Percentiles rank a stretch among this genome's conserved stretches.
Conservation (phyloP, 805 yeast species). For the Helenozyma rhizophorensis region DNA sequence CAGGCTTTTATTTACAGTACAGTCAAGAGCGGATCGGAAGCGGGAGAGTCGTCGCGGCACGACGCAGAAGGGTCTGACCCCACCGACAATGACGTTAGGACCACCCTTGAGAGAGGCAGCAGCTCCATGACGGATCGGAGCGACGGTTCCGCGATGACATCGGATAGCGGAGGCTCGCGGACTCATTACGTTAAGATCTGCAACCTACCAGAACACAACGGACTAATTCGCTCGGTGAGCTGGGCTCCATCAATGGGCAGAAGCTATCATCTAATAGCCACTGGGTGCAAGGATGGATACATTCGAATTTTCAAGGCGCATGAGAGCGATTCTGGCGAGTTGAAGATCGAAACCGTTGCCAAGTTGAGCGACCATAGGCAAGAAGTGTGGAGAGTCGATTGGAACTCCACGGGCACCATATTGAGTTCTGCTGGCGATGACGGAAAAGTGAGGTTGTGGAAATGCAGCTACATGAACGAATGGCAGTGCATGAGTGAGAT, state of each 20-base stretch:
- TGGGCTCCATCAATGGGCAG: slow-evolving; percentile 99
- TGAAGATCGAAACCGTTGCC: slow-evolving; percentile 56
- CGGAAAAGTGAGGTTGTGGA: slow-evolving; percentile 89
- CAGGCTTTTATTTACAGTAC: slow-evolving; percentile 71
- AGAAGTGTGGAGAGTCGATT: slow-evolving; percentile 94
- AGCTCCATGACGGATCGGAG: no score
- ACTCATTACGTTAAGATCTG: slow-evolving; percentile 51
- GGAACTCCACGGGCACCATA: slow-evolving; percentile 93
- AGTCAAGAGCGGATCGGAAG: slow-evolving; percentile 3
- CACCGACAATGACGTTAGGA: not conserved
- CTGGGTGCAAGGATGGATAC: slow-evolving; percentile 93
- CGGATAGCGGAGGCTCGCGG: not conserved
- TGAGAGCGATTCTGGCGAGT: slow-evolving; percentile 33
- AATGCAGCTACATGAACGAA: slow-evolving; percentile 76
- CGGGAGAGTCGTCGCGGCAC: not conserved
- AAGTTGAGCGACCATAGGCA: slow-evolving; percentile 73
- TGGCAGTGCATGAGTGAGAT: slow-evolving; percentile 88
- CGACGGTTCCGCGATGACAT: no score
- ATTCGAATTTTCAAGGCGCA: slow-evolving; percentile 78
- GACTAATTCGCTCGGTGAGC: slow-evolving; percentile 78
- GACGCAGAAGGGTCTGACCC: not conserved
- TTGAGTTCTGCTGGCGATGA: slow-evolving; percentile 94
- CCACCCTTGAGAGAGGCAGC: no score
- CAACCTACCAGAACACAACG: slow-evolving; percentile 77
- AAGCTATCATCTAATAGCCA: slow-evolving; percentile 81